A percentile compares a stretch with the other conserved stretches of the same genome.
Evolutionary conservation across 306 rosid genomes (phyloP).

Genomic region (Hippophae tibetana): DNA sequence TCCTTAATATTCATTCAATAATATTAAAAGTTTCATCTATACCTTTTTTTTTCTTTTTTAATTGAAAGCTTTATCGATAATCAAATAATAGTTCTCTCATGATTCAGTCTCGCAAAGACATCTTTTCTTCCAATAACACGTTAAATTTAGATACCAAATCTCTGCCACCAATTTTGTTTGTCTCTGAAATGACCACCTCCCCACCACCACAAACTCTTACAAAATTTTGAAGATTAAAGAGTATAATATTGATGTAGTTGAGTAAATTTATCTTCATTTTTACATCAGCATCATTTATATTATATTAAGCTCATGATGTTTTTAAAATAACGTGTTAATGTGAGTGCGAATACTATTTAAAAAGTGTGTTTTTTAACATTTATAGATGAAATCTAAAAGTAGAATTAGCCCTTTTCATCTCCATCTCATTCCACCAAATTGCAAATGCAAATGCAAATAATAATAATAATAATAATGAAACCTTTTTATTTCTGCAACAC

Average conservation of each 20-base stretch:
- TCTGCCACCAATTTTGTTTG: not conserved
- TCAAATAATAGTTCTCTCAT: slow-evolving; percentile 1
- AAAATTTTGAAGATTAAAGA: slow-evolving; percentile 4
- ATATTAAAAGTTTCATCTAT: slow-evolving; percentile 1
- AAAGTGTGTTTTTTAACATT: no score
- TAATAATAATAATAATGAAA: not conserved
- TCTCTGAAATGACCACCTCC: not conserved
- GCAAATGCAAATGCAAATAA: not conserved
- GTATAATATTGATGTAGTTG: not conserved
- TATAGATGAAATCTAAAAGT: not conserved
- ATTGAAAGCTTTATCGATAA: not conserved
- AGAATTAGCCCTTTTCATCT: not conserved
- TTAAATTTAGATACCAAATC: slow-evolving; percentile 23
- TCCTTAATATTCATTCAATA: not conserved
- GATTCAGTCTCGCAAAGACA: slow-evolving; percentile 17
- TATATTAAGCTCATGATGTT: no score
- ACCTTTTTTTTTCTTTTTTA: not conserved
- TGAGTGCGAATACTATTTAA: no score
- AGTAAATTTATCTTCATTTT: no score
- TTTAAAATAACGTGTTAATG: no score
- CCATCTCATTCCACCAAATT: slow-evolving; percentile 4
- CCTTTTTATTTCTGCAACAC: slow-evolving; percentile 16
- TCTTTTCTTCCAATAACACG: slow-evolving; percentile 14
- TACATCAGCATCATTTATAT: no score
- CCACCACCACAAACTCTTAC: slow-evolving; percentile 6